phyloP scores from a whole-genome alignment of 306 rosid species.

The Trifolium subterraneum region DNA sequence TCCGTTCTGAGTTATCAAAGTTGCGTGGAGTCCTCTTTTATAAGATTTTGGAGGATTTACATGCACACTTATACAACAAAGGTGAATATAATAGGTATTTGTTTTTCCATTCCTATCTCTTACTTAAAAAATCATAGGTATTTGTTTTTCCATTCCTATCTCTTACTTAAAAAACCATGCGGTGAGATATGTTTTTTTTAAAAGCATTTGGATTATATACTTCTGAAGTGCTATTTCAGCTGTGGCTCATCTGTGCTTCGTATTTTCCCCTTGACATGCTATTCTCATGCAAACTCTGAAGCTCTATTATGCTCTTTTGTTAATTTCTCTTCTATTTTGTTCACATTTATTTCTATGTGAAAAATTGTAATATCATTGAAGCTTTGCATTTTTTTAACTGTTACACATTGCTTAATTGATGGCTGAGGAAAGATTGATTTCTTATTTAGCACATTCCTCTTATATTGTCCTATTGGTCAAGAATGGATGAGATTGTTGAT shows the following conservation, averaged over 20 bases:
- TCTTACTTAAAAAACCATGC: no score
- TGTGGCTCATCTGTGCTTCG: slow-evolving; percentile 16
- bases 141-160: no score
- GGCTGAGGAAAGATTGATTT: slow-evolving; percentile 23
- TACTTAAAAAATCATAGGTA: slow-evolving; percentile 8
- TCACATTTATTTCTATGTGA: slow-evolving; percentile 23
- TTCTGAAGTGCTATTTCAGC: slow-evolving; percentile 33
- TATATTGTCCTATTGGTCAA: slow-evolving; percentile 18
- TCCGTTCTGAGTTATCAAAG: slow-evolving; percentile 92
- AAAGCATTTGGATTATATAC: not conserved
- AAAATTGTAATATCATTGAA: slow-evolving; percentile 31
- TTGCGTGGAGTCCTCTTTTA: slow-evolving; percentile 87
- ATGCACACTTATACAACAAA: slow-evolving; percentile 91
- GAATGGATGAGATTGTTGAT: slow-evolving; percentile 18
- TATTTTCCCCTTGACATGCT: slow-evolving; percentile 36
- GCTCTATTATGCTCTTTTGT: slow-evolving; percentile 23
- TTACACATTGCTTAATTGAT: slow-evolving; percentile 23
- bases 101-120: slow-evolving; percentile 28
- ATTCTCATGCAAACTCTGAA: slow-evolving; percentile 37
- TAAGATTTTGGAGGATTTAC: slow-evolving; percentile 93
- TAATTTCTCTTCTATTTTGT: slow-evolving; percentile 28
- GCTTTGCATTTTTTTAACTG: slow-evolving; percentile 32
- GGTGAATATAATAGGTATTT: slow-evolving; percentile 96
- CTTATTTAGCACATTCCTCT: slow-evolving; percentile 22
- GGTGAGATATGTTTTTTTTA: slow-evolving; percentile 17